Base-by-base conservation (phyloP, 2,329 filamentous ascomycete genomes). In the Calonectria montana region DNA sequence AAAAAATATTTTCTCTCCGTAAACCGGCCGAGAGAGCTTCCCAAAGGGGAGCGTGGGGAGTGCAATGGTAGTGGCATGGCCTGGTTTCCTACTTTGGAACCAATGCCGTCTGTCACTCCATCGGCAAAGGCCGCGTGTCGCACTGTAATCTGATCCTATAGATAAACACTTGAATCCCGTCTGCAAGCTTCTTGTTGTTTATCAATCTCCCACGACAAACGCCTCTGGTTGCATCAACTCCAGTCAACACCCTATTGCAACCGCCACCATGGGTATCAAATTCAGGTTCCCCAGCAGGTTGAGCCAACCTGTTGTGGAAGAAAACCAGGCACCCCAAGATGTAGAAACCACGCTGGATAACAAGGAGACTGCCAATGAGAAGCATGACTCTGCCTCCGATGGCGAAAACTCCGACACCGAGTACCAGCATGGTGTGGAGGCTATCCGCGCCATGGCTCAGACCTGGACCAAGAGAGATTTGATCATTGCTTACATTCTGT, bases 261-360 rank as follows among this genome's bases (percentile, higher is more conserved):
- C 50, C 50, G 29, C 50, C 50, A 21, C 29, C 29, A 55, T 55
- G 50, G 50, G 50, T 35, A 31, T 55, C 4, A 55, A 55, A 18
- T 55, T 55, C n/a, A 55, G 50, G n/a, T 35, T 55, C 29, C 50
- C 50, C 50, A 55, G 50, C 50, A 55, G 50, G 50, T 12, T 55
- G 18, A 55, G 18, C 50, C 50, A 31, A 10, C 50, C 50, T 55
- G 50, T 35, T 4, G 27, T 55, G 16, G 5, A 55, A 4, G 45
- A 25, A 27, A 27, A 55, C 1, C 15, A 31, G 6, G 18, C 50
- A 4, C 50, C 50, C 16, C 50, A 55, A 10, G 50, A 55, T 55
- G 23, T 55, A 8, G 50, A 55, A 21, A 55, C 16, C 47, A 29
- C 2, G 9, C 13, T 29, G 12, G 47, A 4, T 8, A 50, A 35